A percentile compares a stretch with the other conserved stretches of the same genome.
Conservation (phyloP, 2,329 filamentous ascomycete species). For the Blastomyces gilchristii region DNA sequence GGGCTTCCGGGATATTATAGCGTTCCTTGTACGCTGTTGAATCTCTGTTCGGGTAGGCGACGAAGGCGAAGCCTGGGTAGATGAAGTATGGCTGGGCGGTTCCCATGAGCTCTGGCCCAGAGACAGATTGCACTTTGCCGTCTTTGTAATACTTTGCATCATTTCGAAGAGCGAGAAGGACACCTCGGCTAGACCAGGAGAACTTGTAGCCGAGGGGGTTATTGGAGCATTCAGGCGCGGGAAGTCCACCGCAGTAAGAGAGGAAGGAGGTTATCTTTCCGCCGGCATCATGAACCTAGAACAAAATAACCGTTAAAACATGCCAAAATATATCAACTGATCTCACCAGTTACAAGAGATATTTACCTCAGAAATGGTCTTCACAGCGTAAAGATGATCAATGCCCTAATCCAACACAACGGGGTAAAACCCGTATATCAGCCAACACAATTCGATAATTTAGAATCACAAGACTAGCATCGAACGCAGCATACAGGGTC, state of each 20-base stretch:
- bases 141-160: slow-evolving; percentile 73
- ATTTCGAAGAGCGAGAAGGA: slow-evolving; percentile 78
- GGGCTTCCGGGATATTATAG: slow-evolving; percentile 82
- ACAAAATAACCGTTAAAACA: slow-evolving; percentile 22
- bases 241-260: slow-evolving; percentile 74
- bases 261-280: slow-evolving; percentile 78
- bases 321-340: not conserved
- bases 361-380: slow-evolving; percentile 54
- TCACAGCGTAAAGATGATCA: slow-evolving; percentile 61
- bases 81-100: slow-evolving; percentile 82
- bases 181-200: slow-evolving; percentile 69
- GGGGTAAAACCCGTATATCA: not conserved
- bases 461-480: not conserved
- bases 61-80: slow-evolving; percentile 79
- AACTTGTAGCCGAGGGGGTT: slow-evolving; percentile 95
- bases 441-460: not conserved
- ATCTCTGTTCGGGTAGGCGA: slow-evolving; percentile 90
- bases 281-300: slow-evolving; percentile 69
- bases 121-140: slow-evolving; percentile 60
- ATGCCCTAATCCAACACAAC: slow-evolving; percentile 22
- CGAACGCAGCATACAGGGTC: slow-evolving; percentile 25
- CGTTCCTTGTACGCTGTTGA: slow-evolving; percentile 77
- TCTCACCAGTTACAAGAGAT: no score
- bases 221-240: slow-evolving; percentile 61
- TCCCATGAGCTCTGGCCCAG: slow-evolving; percentile 65